Evolutionary conservation across 768 basidiomycete genomes (phyloP), one percentile per base, ranked within the genome.

Genomic region (Calocybe cyanea): DNA sequence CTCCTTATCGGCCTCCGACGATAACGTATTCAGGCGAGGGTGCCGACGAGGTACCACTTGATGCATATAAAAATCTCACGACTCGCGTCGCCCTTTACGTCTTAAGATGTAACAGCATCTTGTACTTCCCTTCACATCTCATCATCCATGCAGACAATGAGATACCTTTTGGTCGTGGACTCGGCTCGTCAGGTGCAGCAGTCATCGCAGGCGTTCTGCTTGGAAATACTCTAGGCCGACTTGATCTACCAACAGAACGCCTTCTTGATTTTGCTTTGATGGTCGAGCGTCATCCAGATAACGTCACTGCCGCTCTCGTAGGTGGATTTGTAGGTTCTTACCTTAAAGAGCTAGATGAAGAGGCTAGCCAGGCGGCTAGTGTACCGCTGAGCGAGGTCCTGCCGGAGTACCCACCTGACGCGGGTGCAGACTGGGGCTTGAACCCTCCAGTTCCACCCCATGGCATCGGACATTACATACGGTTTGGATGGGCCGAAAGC

Each of bases 231-330:
- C 73, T 98, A 18, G 95, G 89, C 13, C 54, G 77, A 14, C 77
- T 98, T 50, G 60, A 74, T 18, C 80, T 98, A 9, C 64, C 87
- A 11, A 70, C 63, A 21, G 76, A 74, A 34, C 81, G 96, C 19
- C 71, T 95, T 57, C 80, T 98, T 50, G 96, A 99, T 68, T 95
- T 90, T 60, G 94, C 95, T 1, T 76, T 99, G 43, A 99, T 99
- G 96, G 93, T 99, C 59, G 96, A 99, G 68, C 79, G 96, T 14
- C 96, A 99, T 63, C 96, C 96, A 13, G 96, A 99, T 67, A 99
- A 99, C 63, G 94, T 99, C 60, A 96, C 96, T 0, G 96, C 96
- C 2, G 95, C 94, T 0, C 80, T 99, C 30, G 78, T 97, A 14
- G 96, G 96, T 28, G 96, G 96, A 0, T 98, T 99, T 65, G 91